Percentiles rank a stretch among this genome's conserved stretches.
Conservation (phyloP, 2,329 filamentous ascomycete genomes). For the Hortaea sp. region DNA sequence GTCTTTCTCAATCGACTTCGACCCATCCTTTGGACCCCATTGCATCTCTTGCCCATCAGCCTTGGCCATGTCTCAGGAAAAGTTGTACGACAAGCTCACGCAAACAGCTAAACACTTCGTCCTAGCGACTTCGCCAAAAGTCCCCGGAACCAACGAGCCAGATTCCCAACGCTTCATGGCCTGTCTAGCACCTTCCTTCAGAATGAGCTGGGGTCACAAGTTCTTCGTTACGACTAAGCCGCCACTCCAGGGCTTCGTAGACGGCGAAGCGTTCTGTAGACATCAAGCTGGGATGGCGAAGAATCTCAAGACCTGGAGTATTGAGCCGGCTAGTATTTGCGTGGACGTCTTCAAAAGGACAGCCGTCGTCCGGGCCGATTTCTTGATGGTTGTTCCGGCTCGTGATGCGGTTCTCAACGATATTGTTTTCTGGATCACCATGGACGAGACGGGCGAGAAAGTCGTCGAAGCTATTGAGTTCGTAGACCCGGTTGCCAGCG, state of each 20-base stretch:
- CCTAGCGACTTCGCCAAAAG: conserved; percentile 6
- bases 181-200: conserved; percentile 11
- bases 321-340: conserved; percentile 12
- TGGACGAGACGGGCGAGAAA: conserved; percentile 16
- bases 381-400: conserved; percentile 18
- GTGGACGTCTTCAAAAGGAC: conserved; percentile 20
- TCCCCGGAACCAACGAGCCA: conserved; percentile 10
- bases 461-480: conserved; percentile 24
- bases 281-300: conserved; percentile 17
- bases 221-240: conserved; percentile 17
- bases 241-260: conserved; percentile 11
- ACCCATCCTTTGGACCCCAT: no score
- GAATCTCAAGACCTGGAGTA: conserved; percentile 16
- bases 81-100: conserved; percentile 8
- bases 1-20: no score
- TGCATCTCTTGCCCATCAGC: no score
- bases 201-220: conserved; percentile 23
- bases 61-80: background rate
- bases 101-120: conserved; percentile 11
- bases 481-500: conserved; percentile 21
- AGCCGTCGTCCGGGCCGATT: conserved; percentile 16
- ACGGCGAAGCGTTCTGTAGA: conserved; percentile 13
- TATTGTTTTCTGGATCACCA: conserved; percentile 23
- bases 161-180: conserved; percentile 13
- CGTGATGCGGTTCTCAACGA: conserved; percentile 21